Evolutionary conservation across 805 yeast species (phyloP), one percentile per base, ranked within the genome.

Genomic region (Phaffomyces thermotolerans): DNA sequence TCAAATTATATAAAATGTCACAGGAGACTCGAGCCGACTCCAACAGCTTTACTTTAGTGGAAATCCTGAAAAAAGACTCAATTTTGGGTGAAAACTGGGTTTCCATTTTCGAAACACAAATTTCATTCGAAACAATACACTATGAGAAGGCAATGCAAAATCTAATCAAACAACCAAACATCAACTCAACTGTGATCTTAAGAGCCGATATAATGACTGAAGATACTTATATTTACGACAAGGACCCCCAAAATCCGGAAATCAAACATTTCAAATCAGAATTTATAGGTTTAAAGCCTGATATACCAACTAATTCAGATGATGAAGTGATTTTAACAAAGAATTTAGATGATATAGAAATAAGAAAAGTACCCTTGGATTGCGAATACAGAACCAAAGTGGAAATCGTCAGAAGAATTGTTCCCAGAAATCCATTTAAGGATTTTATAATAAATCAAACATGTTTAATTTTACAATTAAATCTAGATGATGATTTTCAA

Each of bases 371-470:
- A 1, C 56, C 47, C 12, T 50, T 57, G n/a, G 52, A 39, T 23
- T 55, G 44, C 39, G 43, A 12, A 29, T 66, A 54, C 43, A 60
- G 56, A 45, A 70, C 72, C 17, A 66, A 68, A 36, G 59, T 62
- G 18, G 79, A 80, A 51, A 65, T 84, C 38, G 86, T 88, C n/a
- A 75, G 97, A 52, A 70, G 95, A 52, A 79, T 90, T 31, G 75
- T 90, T n/a, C 98, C 98, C 10, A 71, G 97, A 62, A 90, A 90
- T 56, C 95, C 96, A 0, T 79, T 77, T 58, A 84, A 86, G 54
- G 98, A 90, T 59, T 74, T 75, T 41, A 76, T 86, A 22, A 78
- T 89, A 48, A 85, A 86, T 58, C 98, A 91, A 62, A 83, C 96
- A 0, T 90, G 97, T 62, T 63, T 79, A 30, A 64, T 77, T 2